Base-by-base conservation (phyloP, 495 filamentous ascomycete genomes). In the Evernia prunastri region DNA sequence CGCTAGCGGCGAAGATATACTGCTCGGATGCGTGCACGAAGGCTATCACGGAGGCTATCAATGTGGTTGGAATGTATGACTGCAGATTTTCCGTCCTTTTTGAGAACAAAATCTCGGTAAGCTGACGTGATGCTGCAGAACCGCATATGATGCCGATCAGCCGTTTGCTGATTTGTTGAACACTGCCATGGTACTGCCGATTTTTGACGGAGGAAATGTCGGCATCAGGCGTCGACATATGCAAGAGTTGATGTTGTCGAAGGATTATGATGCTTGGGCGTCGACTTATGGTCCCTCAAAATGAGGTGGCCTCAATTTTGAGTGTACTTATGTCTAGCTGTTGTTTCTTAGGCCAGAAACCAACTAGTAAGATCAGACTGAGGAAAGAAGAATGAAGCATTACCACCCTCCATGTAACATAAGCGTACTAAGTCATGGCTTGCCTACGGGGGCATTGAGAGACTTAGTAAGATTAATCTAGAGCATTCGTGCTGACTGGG, bases 151-250 rank as follows among this genome's bases (percentile, higher is more conserved):
- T 58, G 61, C 68, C 23, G 70, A 75, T 31, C 71, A 73, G 35
- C 73, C 73, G 5, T 82, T 84, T 66, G 70, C 77, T 1, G 72
- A 75, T n/a, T 68, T 84, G 13, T 63, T 84, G 58, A 79, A 80
- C 59, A 75, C 76, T 63, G 82, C 80, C 1, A 73, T 78, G 65
- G 77, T 75, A 31, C 60, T 85, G 60, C 80, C 81, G 1, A 77
- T 83, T 23, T 82, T 83, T 60, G 81, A 82, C 64, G 81, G 82
- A 4, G 81, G 82, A 4, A 85, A 85, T 71, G 76, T 84, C 20
- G 82, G 82, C 0, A 75, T 84, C 13, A 67, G 81, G 58, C 74
- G 81, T 53, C 71, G 81, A 23, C 78, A 82, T 61, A 62, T 84
- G 60, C 76, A 84, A 62, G 72, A 75, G 40, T 66, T 84, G 13